Evolutionary conservation across 1,284 basidiomycete species (phyloP), one percentile per base, ranked within the genome.

Genomic region (Papiliotrema nemorosa): DNA sequence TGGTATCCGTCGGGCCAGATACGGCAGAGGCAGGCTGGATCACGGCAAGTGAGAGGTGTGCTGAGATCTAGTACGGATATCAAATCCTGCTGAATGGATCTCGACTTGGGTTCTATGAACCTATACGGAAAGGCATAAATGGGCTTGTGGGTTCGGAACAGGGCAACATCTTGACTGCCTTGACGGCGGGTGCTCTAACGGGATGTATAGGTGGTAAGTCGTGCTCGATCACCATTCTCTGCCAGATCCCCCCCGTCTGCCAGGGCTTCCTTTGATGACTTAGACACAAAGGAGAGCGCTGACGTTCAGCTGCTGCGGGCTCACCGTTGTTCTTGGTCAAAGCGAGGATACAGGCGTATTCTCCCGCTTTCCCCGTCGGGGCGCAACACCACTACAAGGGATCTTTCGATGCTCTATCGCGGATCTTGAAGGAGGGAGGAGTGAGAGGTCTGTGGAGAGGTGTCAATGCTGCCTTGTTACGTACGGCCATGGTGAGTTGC

Each of bases 291-390:
- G n/a, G n/a, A n/a, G 29, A 31, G 7, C 22, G 40, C 40, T 44
- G 18, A 47, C 33, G 36, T 50, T 9, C 55, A 89, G 92, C 92
- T 0, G 82, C 85, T 34, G 77, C 96, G 31, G 94, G 94, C 43
- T 97, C 94, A 64, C 94, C 96, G 0, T 78, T 98, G 16, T 98
- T 96, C 77, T 78, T 98, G 45, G 84, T 98, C 70, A 98, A 98
- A 77, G 94, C 94, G 6, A 83, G 94, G 41, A 94, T 97, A 85
- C 94, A 98, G 84, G 92, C 91, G 27, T 96, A 90, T 76, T 93
- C 91, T 1, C 90, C 92, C 18, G 82, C 84, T 29, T 79, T 96
- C n/a, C 93, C 94, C 14, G 90, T 97, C 53, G 93, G 92, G 49
- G 82, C 91, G 14, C 92, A 97, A 66, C 92, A 93, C 73, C 75